Evolutionary conservation across 306 rosid genomes (phyloP).

Genomic region (Dalbergia oliveri): DNA sequence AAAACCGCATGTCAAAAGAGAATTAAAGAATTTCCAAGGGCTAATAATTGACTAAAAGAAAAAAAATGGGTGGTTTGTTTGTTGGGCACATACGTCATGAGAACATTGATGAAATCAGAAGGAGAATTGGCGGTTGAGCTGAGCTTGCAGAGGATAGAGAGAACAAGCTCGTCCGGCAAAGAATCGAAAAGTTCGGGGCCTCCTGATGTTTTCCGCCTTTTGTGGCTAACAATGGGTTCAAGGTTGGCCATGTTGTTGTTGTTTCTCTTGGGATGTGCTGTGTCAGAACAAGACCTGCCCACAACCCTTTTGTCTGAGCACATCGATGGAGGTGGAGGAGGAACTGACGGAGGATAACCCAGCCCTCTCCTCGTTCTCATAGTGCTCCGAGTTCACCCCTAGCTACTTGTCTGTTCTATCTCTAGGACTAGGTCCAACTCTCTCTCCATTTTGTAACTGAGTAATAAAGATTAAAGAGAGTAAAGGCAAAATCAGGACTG

Average conservation of each 20-base stretch:
- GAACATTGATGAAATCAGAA: constrained; percentile 70
- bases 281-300: background rate
- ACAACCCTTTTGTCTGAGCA: background rate
- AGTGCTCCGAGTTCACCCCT: background rate
- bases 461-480: constrained; percentile 37
- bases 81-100: constrained; percentile 66
- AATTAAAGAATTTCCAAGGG: background rate
- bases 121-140: constrained; percentile 66
- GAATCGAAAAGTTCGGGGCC: constrained; percentile 63
- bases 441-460: background rate
- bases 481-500: constrained; percentile 2
- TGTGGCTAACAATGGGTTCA: constrained; percentile 41
- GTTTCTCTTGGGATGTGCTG: background rate
- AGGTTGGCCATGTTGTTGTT: background rate
- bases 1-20: background rate
- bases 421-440: background rate
- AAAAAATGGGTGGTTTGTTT: background rate
- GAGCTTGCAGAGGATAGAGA: constrained; percentile 72
- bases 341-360: constrained; percentile 53
- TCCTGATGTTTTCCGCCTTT: constrained; percentile 44
- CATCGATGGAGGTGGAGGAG: constrained; percentile 14
- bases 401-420: background rate
- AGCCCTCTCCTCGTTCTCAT: constrained; percentile 77
- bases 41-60: background rate
- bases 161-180: constrained; percentile 81